Percentiles rank a stretch among this genome's conserved stretches.
phyloP scores from a whole-genome alignment of 2,329 filamentous ascomycete species.

The Ascochyta clinopodiicola region DNA sequence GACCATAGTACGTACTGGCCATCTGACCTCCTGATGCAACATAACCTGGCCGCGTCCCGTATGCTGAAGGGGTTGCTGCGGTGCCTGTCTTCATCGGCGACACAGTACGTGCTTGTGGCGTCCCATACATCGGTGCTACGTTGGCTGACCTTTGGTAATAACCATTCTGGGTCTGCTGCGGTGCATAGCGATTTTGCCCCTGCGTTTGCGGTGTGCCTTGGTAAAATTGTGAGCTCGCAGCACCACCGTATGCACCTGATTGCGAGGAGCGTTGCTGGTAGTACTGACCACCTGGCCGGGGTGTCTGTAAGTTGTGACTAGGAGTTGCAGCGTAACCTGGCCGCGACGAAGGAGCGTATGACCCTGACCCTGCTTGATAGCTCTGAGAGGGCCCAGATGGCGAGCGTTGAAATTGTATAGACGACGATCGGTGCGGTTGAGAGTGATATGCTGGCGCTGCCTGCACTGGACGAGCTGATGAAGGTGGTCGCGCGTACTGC shows the following conservation, averaged over 20 bases:
- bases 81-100: constrained; percentile 48
- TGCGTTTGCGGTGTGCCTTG: constrained; percentile 43
- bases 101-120: constrained; percentile 40
- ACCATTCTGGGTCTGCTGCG: constrained; percentile 37
- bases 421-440: constrained; percentile 46
- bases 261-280: constrained; percentile 41
- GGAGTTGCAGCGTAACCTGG: constrained; percentile 38
- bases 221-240: constrained; percentile 42
- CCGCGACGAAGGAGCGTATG: constrained; percentile 38
- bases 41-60: constrained; percentile 38
- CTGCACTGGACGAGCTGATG: constrained; percentile 39
- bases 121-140: constrained; percentile 43
- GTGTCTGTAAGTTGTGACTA: constrained; percentile 41
- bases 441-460: constrained; percentile 42
- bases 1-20: constrained; percentile 44
- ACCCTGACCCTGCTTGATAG: constrained; percentile 38
- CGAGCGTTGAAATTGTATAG: constrained; percentile 45
- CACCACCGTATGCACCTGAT: constrained; percentile 36
- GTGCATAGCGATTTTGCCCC: constrained; percentile 41
- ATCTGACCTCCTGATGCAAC: constrained; percentile 39
- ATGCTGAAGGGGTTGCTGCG: constrained; percentile 30
- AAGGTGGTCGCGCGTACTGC: constrained; percentile 43
- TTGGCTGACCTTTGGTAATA: constrained; percentile 45
- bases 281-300: constrained; percentile 39
- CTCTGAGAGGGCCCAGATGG: constrained; percentile 36